Conservation (phyloP, 106 monocot genomes). For the Acorus gramineus region DNA sequence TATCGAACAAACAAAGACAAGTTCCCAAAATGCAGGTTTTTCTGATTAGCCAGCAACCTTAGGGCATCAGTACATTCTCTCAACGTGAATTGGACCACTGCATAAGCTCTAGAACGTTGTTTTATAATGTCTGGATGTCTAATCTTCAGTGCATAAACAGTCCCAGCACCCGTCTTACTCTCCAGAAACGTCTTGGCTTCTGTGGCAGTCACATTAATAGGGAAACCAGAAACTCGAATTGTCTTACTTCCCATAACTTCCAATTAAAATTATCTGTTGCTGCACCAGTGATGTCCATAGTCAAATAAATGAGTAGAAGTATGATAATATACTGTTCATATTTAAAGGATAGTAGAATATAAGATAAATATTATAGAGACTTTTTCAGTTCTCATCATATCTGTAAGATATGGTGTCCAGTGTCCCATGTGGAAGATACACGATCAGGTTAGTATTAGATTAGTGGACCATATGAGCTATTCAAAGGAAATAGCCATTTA, state of each 20-base stretch:
- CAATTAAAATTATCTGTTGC: neutral
- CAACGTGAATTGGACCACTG: constrained; percentile 56
- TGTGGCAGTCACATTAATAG: constrained; percentile 20
- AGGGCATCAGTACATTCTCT: constrained; percentile 21
- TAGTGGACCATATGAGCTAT: too few relatives aligned
- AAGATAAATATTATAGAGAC: too few relatives aligned
- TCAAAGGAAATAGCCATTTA: too few relatives aligned
- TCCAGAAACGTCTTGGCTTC: constrained; percentile 44
- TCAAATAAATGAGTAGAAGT: too few relatives aligned
- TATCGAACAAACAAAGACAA: constrained; percentile 17
- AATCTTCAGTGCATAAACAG: constrained; percentile 59
- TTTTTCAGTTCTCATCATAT: too few relatives aligned
- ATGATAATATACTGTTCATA: too few relatives aligned
- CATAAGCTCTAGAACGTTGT: constrained; percentile 30
- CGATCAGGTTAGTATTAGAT: too few relatives aligned
- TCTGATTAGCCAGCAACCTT: neutral
- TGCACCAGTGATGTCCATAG: too few relatives aligned
- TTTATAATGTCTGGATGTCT: constrained; percentile 9
- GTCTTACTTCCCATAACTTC: constrained; percentile 37
- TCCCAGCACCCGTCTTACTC: constrained; percentile 24
- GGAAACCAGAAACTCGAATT: constrained; percentile 42
- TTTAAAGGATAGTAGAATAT: too few relatives aligned
- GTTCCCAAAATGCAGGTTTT: neutral
- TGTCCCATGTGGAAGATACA: too few relatives aligned
- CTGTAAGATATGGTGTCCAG: too few relatives aligned